Conservation (phyloP, 306 rosid species). For the Quercus gilva region DNA sequence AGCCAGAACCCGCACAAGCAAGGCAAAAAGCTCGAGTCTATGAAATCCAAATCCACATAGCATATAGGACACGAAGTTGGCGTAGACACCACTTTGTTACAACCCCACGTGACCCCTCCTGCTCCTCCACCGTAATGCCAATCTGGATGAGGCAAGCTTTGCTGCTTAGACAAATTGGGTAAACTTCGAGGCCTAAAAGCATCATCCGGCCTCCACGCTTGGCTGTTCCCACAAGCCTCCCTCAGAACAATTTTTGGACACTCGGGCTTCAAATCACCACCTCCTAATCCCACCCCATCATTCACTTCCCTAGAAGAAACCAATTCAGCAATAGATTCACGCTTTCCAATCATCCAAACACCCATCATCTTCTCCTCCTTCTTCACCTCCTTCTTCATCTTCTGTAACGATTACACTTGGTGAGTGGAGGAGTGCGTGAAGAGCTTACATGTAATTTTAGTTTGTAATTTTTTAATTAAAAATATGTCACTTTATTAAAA, state of each 20-base stretch:
- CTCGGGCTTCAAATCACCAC: constrained; percentile 32
- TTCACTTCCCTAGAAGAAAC: constrained; percentile 29
- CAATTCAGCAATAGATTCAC: constrained; percentile 27
- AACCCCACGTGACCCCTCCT: constrained; percentile 59
- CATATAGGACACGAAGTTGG: constrained; percentile 89
- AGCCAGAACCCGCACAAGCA: constrained; percentile 89
- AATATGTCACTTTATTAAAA: too few species aligned
- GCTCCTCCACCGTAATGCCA: constrained; percentile 40
- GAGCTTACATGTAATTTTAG: too few species aligned
- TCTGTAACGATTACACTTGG: constrained; percentile 32
- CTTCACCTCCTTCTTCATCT: constrained; percentile 39
- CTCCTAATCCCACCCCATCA: constrained; percentile 27
- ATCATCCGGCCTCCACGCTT: constrained; percentile 93
- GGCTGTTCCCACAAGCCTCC: constrained; percentile 40
- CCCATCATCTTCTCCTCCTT: constrained; percentile 53
- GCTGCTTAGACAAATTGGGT: constrained; percentile 81
- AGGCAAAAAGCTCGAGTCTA: constrained; percentile 82
- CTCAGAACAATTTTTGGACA: constrained; percentile 27
- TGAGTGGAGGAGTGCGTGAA: too few species aligned
- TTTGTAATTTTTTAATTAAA: too few species aligned
- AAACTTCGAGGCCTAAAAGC: constrained; percentile 85
- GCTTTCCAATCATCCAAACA: constrained; percentile 97
- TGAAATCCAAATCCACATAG: constrained; percentile 83
- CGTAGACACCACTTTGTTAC: constrained; percentile 20
- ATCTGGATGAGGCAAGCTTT: constrained; percentile 60